A percentile compares a stretch with the other conserved stretches of the same genome.
phyloP scores from a whole-genome alignment of 108 stramenopile genomes.

The Cylindrotheca closterium region DNA sequence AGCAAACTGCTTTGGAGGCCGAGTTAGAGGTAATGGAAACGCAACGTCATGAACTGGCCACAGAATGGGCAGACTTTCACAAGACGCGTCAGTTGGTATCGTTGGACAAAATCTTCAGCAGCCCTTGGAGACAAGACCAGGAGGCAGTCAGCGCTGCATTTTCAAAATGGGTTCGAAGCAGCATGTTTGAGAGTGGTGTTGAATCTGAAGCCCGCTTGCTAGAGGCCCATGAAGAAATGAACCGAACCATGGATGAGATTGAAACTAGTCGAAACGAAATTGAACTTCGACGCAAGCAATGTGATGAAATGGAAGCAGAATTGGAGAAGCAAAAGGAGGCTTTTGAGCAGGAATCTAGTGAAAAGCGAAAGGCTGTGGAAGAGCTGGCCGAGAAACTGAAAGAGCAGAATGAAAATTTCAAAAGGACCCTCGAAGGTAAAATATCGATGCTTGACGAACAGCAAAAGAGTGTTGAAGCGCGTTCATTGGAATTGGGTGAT shows the following conservation, averaged over 20 bases:
- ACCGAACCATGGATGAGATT: constrained; percentile 21
- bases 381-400: constrained; percentile 19
- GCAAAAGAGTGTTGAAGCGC: neutral
- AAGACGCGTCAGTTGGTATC: constrained; percentile 28
- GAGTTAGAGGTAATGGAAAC: constrained; percentile 11
- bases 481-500: neutral
- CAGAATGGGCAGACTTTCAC: constrained; percentile 6
- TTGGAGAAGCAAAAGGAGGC: neutral
- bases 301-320: neutral
- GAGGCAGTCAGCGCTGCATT: constrained; percentile 46
- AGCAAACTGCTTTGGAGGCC: constrained; percentile 13
- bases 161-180: constrained; percentile 48
- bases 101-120: constrained; percentile 14
- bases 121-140: constrained; percentile 38
- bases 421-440: neutral
- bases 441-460: neutral
- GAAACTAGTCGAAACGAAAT: constrained; percentile 23
- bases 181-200: constrained; percentile 37
- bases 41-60: constrained; percentile 12
- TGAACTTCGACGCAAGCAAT: constrained; percentile 10
- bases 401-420: constrained; percentile 4
- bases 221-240: constrained; percentile 12
- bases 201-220: constrained; percentile 18
- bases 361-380: constrained; percentile 34
- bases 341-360: constrained; percentile 5